These are phyloP conservation scores for Penicillium pancosmium DNA, from an alignment of 495 filamentous ascomycete species.

Conservation along the genomic window DNA sequence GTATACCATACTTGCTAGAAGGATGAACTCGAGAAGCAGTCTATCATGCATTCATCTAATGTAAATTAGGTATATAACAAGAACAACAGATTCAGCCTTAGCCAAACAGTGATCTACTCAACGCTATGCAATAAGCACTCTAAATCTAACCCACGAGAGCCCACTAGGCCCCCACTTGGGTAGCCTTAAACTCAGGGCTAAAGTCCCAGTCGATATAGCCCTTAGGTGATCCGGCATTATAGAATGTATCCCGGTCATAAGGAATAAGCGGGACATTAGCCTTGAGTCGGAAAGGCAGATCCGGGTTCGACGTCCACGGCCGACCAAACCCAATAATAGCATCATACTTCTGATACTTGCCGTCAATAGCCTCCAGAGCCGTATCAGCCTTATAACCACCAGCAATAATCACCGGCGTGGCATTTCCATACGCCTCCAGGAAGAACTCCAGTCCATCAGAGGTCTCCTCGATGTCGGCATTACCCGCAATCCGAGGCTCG, in stretches of 20 bases:
- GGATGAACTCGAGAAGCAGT: too few relatives aligned
- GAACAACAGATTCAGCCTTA: not conserved
- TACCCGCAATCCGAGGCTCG: constrained; percentile 53
- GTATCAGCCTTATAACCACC: constrained; percentile 56
- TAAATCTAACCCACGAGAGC: constrained; percentile 12
- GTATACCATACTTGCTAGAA: too few relatives aligned
- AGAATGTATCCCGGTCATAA: constrained; percentile 65
- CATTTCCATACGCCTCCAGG: constrained; percentile 42
- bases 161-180: constrained; percentile 25
- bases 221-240: constrained; percentile 42
- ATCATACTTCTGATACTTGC: constrained; percentile 55
- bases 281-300: constrained; percentile 65
- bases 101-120: not conserved
- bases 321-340: constrained; percentile 62
- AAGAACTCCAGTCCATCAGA: constrained; percentile 54
- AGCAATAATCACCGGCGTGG: constrained; percentile 60
- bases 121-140: constrained; percentile 17
- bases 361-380: constrained; percentile 55
- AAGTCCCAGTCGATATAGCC: constrained; percentile 68
- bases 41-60: not conserved
- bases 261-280: constrained; percentile 55
- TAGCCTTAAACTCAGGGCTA: constrained; percentile 39
- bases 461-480: constrained; percentile 40
- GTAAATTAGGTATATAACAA: constrained; percentile 14
- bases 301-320: constrained; percentile 71